These are phyloP conservation scores for Tetramitus jugosus DNA, from an alignment of 208 protist genomes.

Conservation along the genomic window DNA sequence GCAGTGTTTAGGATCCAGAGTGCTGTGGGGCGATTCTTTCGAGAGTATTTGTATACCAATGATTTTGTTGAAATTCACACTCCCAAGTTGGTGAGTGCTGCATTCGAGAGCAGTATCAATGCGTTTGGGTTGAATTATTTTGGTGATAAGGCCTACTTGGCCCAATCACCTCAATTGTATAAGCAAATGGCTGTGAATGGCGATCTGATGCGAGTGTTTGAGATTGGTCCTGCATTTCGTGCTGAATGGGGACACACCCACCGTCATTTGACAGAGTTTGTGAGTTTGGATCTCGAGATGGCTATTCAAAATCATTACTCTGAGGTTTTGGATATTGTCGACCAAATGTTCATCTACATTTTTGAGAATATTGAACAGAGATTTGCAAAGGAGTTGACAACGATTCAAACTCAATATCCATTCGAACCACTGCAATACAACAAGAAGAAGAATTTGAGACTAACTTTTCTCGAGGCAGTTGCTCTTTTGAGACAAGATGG, in stretches of 20 bases:
- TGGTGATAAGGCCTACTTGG: constrained; percentile 81
- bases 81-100: constrained; percentile 97
- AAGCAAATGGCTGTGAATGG: constrained; percentile 98
- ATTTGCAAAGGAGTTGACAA: constrained; percentile 66
- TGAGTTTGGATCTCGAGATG: constrained; percentile 99
- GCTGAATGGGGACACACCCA: constrained; percentile 98
- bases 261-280: constrained; percentile 99
- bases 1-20: constrained; percentile 93
- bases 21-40: constrained; percentile 83
- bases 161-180: constrained; percentile 99
- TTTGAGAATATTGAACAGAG: constrained; percentile 72
- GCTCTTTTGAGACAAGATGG: constrained; percentile 59
- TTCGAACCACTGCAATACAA: constrained; percentile 77
- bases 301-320: constrained; percentile 98
- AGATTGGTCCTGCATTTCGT: constrained; percentile 94
- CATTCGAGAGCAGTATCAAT: constrained; percentile 87
- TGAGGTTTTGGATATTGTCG: constrained; percentile 91
- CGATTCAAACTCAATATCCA: constrained; percentile 76
- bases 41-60: constrained; percentile 79
- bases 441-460: constrained; percentile 49
- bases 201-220: constrained; percentile 86
- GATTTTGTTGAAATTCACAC: constrained; percentile 98
- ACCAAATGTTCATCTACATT: constrained; percentile 90
- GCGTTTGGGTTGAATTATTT: constrained; percentile 88
- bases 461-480: constrained; percentile 51